These are phyloP conservation scores for Populus pruinosa DNA, from an alignment of 345 rosid species.

Conservation along the genomic window DNA sequence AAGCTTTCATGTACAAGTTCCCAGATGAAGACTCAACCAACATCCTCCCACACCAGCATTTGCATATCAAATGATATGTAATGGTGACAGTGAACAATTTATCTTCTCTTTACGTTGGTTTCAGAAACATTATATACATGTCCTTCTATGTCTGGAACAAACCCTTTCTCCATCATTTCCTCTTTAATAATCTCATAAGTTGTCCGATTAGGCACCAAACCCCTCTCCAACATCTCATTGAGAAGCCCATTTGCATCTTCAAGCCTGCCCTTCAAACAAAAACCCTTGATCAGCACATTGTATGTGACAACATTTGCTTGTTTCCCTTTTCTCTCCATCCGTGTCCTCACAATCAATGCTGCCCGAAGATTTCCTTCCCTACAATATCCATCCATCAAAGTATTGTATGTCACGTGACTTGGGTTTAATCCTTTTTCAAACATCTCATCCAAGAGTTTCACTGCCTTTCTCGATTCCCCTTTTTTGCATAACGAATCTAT, in stretches of 20 bases:
- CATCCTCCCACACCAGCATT: neutral
- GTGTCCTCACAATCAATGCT: conserved; percentile 49
- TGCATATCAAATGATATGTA: neutral
- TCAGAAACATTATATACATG: conserved; percentile 49
- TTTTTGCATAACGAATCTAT: conserved; percentile 54
- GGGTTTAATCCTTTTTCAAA: conserved; percentile 47
- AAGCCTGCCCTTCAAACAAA: conserved; percentile 57
- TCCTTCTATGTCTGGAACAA: conserved; percentile 81
- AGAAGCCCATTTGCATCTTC: conserved; percentile 70
- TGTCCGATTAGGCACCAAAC: conserved; percentile 58
- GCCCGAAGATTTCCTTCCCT: conserved; percentile 67
- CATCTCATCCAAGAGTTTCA: conserved; percentile 54
- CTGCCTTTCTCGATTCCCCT: conserved; percentile 59
- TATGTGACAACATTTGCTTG: conserved; percentile 59
- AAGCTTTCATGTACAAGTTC: neutral
- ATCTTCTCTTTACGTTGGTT: neutral
- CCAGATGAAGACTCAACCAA: neutral
- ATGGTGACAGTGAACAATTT: neutral
- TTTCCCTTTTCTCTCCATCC: conserved; percentile 69
- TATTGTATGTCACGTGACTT: conserved; percentile 62
- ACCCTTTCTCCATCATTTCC: conserved; percentile 83
- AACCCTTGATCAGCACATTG: conserved; percentile 66
- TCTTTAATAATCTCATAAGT: conserved; percentile 64
- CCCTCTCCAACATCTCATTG: conserved; percentile 90
- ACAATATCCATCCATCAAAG: conserved; percentile 71